Evolutionary conservation across 1,139 yeast species (phyloP).

Genomic region (Scheffersomyces segobiensis): DNA sequence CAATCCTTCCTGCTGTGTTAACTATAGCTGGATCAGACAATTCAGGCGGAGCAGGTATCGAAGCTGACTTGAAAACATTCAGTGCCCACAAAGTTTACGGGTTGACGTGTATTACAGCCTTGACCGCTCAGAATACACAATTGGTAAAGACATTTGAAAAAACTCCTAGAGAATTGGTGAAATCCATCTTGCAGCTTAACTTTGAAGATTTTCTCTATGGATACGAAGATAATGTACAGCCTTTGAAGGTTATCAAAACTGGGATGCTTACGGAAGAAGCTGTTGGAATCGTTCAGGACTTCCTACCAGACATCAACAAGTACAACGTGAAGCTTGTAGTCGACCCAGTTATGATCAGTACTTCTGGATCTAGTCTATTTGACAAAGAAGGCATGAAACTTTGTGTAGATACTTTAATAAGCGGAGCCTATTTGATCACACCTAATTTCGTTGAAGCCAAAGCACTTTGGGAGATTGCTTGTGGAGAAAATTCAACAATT

Average conservation of each 20-base stretch:
- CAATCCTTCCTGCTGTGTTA: slow-evolving; percentile 44
- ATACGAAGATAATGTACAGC: slow-evolving; percentile 18
- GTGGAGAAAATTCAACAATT: slow-evolving; percentile 16
- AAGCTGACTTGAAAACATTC: slow-evolving; percentile 86
- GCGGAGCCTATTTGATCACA: slow-evolving; percentile 63
- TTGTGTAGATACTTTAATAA: slow-evolving; percentile 50
- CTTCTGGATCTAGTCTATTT: slow-evolving; percentile 66
- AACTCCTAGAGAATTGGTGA: slow-evolving; percentile 45
- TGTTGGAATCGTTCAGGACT: slow-evolving; percentile 45
- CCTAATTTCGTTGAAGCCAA: slow-evolving; percentile 76
- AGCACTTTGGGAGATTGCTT: slow-evolving; percentile 27
- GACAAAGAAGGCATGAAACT: slow-evolving; percentile 46
- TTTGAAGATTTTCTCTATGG: slow-evolving; percentile 59
- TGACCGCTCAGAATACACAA: slow-evolving; percentile 80
- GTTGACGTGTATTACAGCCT: slow-evolving; percentile 74
- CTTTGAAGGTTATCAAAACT: slow-evolving; percentile 70
- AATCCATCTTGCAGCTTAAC: slow-evolving; percentile 52
- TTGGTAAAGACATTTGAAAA: slow-evolving; percentile 56
- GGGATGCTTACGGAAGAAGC: slow-evolving; percentile 75
- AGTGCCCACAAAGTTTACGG: slow-evolving; percentile 81
- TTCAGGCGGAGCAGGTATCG: slow-evolving; percentile 95
- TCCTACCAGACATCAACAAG: slow-evolving; percentile 27
- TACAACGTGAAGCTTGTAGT: slow-evolving; percentile 50
- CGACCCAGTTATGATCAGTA: slow-evolving; percentile 85
- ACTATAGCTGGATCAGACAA: slow-evolving; percentile 85